Evolutionary conservation across 1,284 basidiomycete species (phyloP), one percentile per base, ranked within the genome.

Genomic region (Cutaneotrichosporon mucoides): DNA sequence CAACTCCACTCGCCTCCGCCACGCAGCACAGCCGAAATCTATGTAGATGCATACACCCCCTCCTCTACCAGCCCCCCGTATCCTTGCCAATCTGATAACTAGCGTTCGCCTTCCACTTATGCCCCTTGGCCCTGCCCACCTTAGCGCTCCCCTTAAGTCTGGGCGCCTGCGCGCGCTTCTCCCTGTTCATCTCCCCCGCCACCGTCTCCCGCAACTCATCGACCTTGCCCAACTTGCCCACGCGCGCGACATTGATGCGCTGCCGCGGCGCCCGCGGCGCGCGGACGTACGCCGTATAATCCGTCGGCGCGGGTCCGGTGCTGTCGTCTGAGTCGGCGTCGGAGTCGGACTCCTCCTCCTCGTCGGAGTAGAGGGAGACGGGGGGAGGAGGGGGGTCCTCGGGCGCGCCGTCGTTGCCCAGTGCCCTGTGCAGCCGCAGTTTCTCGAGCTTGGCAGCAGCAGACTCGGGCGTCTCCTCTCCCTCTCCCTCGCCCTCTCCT

Each of bases 51-150:
- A 6, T 38, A 13, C n/a, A n/a, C 36, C 13, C 38, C 8, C 37
- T 51, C 24, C 24, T 24, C 24, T 24, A 24, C 24, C 24, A 40
- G 16, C 37, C 40, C 38, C 49, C 49, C 49, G 49, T 51, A 38
- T 48, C 45, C 45, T 40, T 47, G 45, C 53, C 45, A 12, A 35
- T 37, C 16, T 46, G 45, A 37, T 55, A 55, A 16, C 16, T 11
- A 1, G 45, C 45, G 24, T 45, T 55, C 4, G 44, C 34, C 78
- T 92, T 93, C 62, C 86, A 88, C 75, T 94, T 93, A 72, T 88
- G 89, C 13, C 92, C 91, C 68, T 86, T 85, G 16, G 85, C 81
- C 47, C 89, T 82, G 34, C 90, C 90, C 35, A 83, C 85, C 62
- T 84, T 82, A 59, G 83, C 82, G 5, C 82, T 81, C 9, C 82